Percentiles rank a stretch among this genome's conserved stretches.
Conservation (phyloP, 2,329 filamentous ascomycete genomes). For the Parasarocladium wereldwijsianum region DNA sequence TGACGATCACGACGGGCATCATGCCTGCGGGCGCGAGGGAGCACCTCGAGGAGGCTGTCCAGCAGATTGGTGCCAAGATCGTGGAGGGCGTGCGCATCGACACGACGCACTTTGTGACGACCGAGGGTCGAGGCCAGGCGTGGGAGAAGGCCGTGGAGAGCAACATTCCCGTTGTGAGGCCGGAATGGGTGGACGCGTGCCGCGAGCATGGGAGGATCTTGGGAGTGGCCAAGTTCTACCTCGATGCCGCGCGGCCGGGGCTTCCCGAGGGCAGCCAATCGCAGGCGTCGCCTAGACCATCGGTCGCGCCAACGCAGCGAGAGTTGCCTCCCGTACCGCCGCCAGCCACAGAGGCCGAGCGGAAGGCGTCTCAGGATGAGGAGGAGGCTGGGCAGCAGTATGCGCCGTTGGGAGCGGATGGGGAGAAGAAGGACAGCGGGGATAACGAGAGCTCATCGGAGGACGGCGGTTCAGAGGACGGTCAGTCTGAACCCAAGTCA, state of each 20-base stretch:
- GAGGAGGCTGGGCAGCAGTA: constrained; percentile 13
- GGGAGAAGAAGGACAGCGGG: constrained; percentile 10
- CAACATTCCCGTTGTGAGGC: constrained; percentile 93
- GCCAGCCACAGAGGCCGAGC: constrained; percentile 6
- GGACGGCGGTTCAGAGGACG: constrained; percentile 11
- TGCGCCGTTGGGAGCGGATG: constrained; percentile 14
- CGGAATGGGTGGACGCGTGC: constrained; percentile 96
- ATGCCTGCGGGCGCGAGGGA: constrained; percentile 62
- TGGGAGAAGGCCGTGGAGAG: constrained; percentile 98
- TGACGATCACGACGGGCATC: constrained; percentile 85
- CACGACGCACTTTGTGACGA: constrained; percentile 96
- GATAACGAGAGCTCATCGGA: constrained; percentile 11
- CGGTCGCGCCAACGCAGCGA: constrained; percentile 19
- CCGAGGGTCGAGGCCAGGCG: constrained; percentile 71
- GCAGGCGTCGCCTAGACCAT: constrained; percentile 8
- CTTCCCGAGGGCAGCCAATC: constrained; percentile 22
- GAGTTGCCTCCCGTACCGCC: constrained; percentile 13
- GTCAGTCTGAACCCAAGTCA: constrained; percentile 14
- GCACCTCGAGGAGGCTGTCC: constrained; percentile 57
- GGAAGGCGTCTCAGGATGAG: constrained; percentile 9
- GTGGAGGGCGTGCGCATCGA: constrained; percentile 86
- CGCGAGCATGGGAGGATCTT: constrained; percentile 86
- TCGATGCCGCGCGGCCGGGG: constrained; percentile 55
- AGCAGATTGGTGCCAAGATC: constrained; percentile 84
- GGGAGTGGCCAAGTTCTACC: constrained; percentile 88